Percentiles rank a stretch among this genome's conserved stretches.
phyloP scores from a whole-genome alignment of 371 early-diverging fungal genomes.

The Circinella umbellata region DNA sequence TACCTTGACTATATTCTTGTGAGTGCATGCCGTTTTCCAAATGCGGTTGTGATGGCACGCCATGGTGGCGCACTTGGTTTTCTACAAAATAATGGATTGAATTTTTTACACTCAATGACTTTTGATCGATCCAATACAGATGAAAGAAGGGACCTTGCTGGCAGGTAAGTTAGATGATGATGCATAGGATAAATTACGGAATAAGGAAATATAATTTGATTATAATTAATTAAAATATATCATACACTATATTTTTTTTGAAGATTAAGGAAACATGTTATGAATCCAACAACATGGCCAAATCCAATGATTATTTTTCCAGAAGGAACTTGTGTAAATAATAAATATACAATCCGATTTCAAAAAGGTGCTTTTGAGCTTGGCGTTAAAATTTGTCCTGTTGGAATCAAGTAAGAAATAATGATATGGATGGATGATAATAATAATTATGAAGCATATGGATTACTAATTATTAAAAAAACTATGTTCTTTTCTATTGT shows the following conservation, averaged over 20 bases:
- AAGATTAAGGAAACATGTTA: slow-evolving; percentile 42
- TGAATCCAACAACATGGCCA: slow-evolving; percentile 36
- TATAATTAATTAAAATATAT: too few species aligned
- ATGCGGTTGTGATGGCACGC: slow-evolving; percentile 78
- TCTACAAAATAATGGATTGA: slow-evolving; percentile 70
- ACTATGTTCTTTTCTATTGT: neutral
- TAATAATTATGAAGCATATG: too few species aligned
- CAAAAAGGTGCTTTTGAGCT: slow-evolving; percentile 91
- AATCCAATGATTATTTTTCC: slow-evolving; percentile 81
- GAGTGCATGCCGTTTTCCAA: slow-evolving; percentile 73
- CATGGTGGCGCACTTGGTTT: slow-evolving; percentile 64
- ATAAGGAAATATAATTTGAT: too few species aligned
- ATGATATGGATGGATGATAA: neutral
- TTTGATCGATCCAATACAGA: slow-evolving; percentile 78
- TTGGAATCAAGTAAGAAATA: slow-evolving; percentile 43
- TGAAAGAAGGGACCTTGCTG: slow-evolving; percentile 59
- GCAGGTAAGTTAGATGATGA: slow-evolving; percentile 28
- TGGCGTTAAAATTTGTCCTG: slow-evolving; percentile 59
- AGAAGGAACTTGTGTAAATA: slow-evolving; percentile 92
- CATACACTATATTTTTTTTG: too few species aligned
- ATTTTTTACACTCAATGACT: slow-evolving; percentile 71
- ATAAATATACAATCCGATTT: slow-evolving; percentile 82
- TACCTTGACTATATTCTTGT: slow-evolving; percentile 83
- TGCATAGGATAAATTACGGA: too few species aligned
- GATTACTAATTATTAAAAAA: too few species aligned